Percentiles rank a stretch among this genome's conserved stretches.
Evolutionary conservation across 2,329 filamentous ascomycete species (phyloP).

Genomic region (Cladorrhinum sp.): DNA sequence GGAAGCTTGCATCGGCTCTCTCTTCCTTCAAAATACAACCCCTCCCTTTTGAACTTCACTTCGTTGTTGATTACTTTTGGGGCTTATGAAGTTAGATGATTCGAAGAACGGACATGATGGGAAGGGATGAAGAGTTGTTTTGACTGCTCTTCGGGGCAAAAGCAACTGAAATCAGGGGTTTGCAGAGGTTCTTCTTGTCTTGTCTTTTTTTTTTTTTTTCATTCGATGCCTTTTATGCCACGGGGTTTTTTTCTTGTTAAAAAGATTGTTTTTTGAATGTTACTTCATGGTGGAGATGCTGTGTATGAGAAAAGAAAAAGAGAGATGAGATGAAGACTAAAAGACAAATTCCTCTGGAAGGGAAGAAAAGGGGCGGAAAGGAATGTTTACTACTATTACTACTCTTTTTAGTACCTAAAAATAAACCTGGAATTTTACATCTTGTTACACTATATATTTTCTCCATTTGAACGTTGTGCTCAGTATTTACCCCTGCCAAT

Average conservation of each 20-base stretch:
- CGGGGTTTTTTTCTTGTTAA: neutral
- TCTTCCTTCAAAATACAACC: neutral
- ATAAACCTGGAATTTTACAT: neutral
- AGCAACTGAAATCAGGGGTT: neutral
- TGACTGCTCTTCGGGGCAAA: neutral
- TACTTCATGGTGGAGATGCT: neutral
- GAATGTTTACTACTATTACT: neutral
- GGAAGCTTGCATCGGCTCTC: neutral
- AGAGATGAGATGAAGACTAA: neutral
- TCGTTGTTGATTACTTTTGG: neutral
- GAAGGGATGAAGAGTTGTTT: neutral
- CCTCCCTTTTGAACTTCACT: neutral
- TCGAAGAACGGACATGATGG: neutral
- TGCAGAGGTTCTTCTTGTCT: neutral
- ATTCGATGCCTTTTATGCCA: neutral
- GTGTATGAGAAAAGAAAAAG: neutral
- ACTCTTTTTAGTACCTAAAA: neutral
- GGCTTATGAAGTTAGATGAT: neutral
- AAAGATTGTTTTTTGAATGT: neutral
- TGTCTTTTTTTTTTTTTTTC: neutral
- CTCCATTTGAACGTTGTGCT: neutral
- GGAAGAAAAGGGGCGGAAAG: neutral
- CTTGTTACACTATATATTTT: neutral
- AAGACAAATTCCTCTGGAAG: neutral
- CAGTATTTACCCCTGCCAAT: too few species aligned